phyloP scores from a whole-genome alignment of 2,329 filamentous ascomycete species.

The Penicillium sp. region DNA sequence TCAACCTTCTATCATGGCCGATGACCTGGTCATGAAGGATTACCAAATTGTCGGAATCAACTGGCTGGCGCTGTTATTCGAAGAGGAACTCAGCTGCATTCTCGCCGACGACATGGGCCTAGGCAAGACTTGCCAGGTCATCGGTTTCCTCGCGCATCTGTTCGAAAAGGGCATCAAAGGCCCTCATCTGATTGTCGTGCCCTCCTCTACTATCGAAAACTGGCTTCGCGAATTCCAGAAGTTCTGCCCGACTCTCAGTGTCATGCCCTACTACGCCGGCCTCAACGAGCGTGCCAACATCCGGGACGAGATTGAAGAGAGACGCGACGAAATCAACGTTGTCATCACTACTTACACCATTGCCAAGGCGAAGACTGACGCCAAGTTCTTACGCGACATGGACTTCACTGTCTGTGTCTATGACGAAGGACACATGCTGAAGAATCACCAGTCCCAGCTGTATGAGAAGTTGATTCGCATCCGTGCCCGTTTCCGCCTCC shows the following conservation, averaged over 20 bases:
- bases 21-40: slow-evolving; percentile 75
- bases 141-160: slow-evolving; percentile 82
- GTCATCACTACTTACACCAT: slow-evolving; percentile 70
- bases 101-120: slow-evolving; percentile 94
- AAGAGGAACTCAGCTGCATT: slow-evolving; percentile 77
- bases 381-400: slow-evolving; percentile 59
- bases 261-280: slow-evolving; percentile 69
- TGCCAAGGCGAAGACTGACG: slow-evolving; percentile 58
- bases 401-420: slow-evolving; percentile 66
- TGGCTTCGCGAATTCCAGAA: slow-evolving; percentile 87
- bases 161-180: slow-evolving; percentile 65
- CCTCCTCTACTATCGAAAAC: slow-evolving; percentile 89
- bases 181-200: slow-evolving; percentile 81
- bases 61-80: slow-evolving; percentile 83
- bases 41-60: slow-evolving; percentile 94
- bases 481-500: slow-evolving; percentile 73
- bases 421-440: slow-evolving; percentile 91
- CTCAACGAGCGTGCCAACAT: slow-evolving; percentile 65
- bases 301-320: slow-evolving; percentile 62
- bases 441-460: slow-evolving; percentile 77
- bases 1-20: slow-evolving; percentile 74
- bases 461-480: slow-evolving; percentile 78
- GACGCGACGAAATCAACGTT: slow-evolving; percentile 63
- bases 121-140: slow-evolving; percentile 96
- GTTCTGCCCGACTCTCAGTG: slow-evolving; percentile 73